These are phyloP conservation scores for Hemileccinum impolitum DNA, from an alignment of 768 basidiomycete species.

Conservation along the genomic window DNA sequence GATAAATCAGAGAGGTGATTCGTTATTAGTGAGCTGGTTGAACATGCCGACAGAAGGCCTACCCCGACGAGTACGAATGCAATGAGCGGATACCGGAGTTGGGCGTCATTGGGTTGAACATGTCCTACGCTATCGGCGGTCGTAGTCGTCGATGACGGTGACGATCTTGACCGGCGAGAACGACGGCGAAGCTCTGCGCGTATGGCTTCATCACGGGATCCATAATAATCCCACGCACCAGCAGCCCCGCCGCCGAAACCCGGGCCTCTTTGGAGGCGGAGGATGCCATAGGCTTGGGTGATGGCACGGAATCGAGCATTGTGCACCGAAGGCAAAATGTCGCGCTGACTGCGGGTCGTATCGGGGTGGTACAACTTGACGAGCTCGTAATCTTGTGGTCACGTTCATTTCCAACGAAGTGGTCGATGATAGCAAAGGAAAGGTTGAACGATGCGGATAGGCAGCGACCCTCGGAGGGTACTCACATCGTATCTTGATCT, in stretches of 20 bases:
- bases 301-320: slow-evolving; percentile 65
- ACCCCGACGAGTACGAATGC: slow-evolving; percentile 15
- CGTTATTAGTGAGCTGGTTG: not conserved
- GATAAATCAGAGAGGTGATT: too few species aligned
- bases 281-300: slow-evolving; percentile 57
- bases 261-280: slow-evolving; percentile 8
- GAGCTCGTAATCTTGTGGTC: slow-evolving; percentile 62
- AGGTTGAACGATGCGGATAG: too few species aligned
- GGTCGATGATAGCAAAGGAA: too few species aligned
- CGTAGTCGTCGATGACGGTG: slow-evolving; percentile 28
- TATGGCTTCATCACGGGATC: slow-evolving; percentile 36
- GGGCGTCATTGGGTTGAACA: not conserved
- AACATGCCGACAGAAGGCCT: not conserved
- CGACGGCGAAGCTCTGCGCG: slow-evolving; percentile 53
- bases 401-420: not conserved
- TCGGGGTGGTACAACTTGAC: slow-evolving; percentile 74
- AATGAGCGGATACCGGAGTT: slow-evolving; percentile 12
- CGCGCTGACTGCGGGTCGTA: slow-evolving; percentile 39
- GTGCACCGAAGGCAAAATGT: slow-evolving; percentile 40
- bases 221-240: slow-evolving; percentile 1
- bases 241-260: not conserved
- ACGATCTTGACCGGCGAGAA: slow-evolving; percentile 24
- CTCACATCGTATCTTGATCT: slow-evolving; percentile 70
- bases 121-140: not conserved
- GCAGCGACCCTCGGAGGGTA: not conserved